Percentiles rank a stretch among this genome's conserved stretches.
phyloP scores from a whole-genome alignment of 2,329 filamentous ascomycete species.

The Xylariaceae sp. region DNA sequence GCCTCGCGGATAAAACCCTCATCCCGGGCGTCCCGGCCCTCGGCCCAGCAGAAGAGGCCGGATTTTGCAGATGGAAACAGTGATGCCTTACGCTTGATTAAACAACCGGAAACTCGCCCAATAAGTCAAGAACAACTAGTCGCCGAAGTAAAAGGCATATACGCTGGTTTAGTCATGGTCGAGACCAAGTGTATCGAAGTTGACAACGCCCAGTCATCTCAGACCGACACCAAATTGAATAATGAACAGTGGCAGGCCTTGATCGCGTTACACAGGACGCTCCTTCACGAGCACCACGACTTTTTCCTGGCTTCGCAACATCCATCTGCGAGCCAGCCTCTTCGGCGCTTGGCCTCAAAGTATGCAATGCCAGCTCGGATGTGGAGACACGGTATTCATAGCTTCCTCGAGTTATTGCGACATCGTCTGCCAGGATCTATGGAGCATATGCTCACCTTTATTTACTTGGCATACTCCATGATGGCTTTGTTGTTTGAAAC shows the following conservation, averaged over 20 bases:
- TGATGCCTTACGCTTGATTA: slow-evolving; percentile 19
- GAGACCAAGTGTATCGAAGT: slow-evolving; percentile 86
- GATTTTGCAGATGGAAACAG: slow-evolving; percentile 18
- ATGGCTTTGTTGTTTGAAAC: slow-evolving; percentile 85
- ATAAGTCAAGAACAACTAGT: slow-evolving; percentile 77
- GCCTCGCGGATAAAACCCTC: slow-evolving; percentile 6
- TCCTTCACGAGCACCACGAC: slow-evolving; percentile 79
- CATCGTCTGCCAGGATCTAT: slow-evolving; percentile 70
- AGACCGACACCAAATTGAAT: slow-evolving; percentile 42
- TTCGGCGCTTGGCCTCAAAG: slow-evolving; percentile 68
- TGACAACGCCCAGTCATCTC: slow-evolving; percentile 57
- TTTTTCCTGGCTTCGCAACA: slow-evolving; percentile 87
- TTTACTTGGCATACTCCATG: slow-evolving; percentile 86
- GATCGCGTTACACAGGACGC: slow-evolving; percentile 74
- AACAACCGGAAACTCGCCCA: slow-evolving; percentile 40
- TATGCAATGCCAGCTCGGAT: slow-evolving; percentile 90
- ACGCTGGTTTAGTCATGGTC: slow-evolving; percentile 78
- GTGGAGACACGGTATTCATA: slow-evolving; percentile 92
- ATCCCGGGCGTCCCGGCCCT: slow-evolving; percentile 7
- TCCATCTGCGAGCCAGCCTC: slow-evolving; percentile 65
- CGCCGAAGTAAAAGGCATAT: slow-evolving; percentile 78
- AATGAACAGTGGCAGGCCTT: slow-evolving; percentile 80
- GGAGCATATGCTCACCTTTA: slow-evolving; percentile 88
- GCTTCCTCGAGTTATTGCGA: slow-evolving; percentile 72
- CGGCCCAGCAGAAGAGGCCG: slow-evolving; percentile 4